A percentile compares a stretch with the other conserved stretches of the same genome.
Conservation (phyloP, 2,329 filamentous ascomycete genomes). For the Trichoderma endophyticum region DNA sequence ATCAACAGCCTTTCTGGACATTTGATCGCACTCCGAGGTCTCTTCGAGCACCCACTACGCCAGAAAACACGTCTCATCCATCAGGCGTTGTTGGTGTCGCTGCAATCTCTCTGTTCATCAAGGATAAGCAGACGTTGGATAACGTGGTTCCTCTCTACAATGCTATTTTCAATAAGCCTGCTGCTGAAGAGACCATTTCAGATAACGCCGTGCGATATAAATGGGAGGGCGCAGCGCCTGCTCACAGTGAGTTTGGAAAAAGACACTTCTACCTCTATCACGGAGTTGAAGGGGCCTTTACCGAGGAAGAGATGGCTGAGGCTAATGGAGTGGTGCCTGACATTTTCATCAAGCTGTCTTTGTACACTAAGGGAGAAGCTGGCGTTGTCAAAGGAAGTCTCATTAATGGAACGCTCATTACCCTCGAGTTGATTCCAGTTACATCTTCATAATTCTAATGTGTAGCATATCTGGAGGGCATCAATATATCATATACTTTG, state of each 20-base stretch:
- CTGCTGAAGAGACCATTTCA: not conserved
- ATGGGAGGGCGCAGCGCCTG: not conserved
- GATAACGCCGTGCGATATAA: not conserved
- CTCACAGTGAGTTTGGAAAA: not conserved
- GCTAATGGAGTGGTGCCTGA: constrained; percentile 1
- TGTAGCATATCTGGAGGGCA: not conserved
- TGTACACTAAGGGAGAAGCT: not conserved
- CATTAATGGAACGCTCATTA: not conserved
- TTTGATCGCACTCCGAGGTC: not conserved
- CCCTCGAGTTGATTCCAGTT: not conserved
- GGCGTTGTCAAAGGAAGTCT: not conserved
- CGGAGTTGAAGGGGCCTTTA: not conserved
- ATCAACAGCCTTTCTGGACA: constrained; percentile 12
- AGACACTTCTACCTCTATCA: constrained; percentile 4
- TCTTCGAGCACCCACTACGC: not conserved
- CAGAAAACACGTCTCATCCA: not conserved
- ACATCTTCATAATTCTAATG: not conserved
- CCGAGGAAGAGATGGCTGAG: constrained; percentile 2
- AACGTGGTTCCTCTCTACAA: constrained; percentile 2
- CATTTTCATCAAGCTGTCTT: constrained; percentile 4
- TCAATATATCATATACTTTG: not conserved
- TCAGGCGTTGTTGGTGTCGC: not conserved
- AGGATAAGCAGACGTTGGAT: not conserved
- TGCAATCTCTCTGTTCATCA: not conserved
- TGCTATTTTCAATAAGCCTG: not conserved